Conservation (phyloP, 768 basidiomycete species). For the Auriculariales sp. region DNA sequence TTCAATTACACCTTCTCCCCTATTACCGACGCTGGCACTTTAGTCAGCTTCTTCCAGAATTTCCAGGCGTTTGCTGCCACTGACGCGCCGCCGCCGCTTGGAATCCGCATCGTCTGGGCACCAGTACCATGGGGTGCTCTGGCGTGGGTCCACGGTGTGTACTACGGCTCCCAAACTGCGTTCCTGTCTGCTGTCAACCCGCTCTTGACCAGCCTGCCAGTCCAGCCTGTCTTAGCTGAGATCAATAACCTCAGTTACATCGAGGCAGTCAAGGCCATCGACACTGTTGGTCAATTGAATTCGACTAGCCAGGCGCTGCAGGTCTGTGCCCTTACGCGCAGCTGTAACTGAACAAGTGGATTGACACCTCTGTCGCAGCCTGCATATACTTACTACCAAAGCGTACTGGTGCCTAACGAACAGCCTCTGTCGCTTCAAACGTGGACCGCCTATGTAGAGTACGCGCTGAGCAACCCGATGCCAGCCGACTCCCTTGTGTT, state of each 20-base stretch:
- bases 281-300: neutral
- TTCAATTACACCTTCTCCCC: too few relatives aligned
- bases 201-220: neutral
- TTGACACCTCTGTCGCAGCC: neutral
- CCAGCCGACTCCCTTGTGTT: neutral
- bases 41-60: too few relatives aligned
- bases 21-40: too few relatives aligned
- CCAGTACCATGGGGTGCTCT: neutral
- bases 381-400: neutral
- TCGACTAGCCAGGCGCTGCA: neutral
- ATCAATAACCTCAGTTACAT: neutral
- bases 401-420: neutral
- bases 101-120: neutral
- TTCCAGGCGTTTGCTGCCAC: neutral
- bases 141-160: neutral
- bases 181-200: neutral
- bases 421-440: neutral
- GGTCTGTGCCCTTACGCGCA: neutral
- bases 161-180: neutral
- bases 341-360: too few relatives aligned
- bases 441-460: neutral
- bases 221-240: neutral
- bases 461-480: neutral
- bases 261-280: neutral
- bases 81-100: neutral